Percentiles rank a stretch among this genome's conserved stretches.
Evolutionary conservation across 371 early-diverging fungal species (phyloP).

Genomic region (Nematocida ironsii): DNA sequence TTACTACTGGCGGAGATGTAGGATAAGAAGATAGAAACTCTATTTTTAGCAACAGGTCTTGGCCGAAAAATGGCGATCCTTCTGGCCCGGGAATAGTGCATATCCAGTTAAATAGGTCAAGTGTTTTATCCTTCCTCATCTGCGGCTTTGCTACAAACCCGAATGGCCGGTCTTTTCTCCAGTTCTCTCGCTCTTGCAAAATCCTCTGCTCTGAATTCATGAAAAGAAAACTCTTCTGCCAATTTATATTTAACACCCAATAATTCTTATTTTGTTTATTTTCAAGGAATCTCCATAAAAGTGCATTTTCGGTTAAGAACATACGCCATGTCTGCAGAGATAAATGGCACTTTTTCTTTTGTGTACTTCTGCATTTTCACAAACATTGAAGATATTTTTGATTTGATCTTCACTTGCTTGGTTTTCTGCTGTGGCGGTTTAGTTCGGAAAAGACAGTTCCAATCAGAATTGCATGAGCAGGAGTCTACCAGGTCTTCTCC

Average conservation of each 20-base stretch:
- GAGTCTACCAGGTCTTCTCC: slow-evolving; percentile 11
- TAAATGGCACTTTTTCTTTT: slow-evolving; percentile 3
- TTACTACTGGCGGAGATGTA: slow-evolving; percentile 90
- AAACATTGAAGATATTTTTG: slow-evolving; percentile 19
- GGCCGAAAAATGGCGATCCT: slow-evolving; percentile 95
- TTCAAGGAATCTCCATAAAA: background rate
- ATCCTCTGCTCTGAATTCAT: slow-evolving; percentile 56
- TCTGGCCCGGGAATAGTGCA: slow-evolving; percentile 82
- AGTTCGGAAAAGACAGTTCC: slow-evolving; percentile 26
- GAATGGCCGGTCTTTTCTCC: slow-evolving; percentile 55
- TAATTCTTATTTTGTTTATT: background rate
- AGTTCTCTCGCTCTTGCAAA: slow-evolving; percentile 55
- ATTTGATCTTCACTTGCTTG: background rate
- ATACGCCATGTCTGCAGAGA: slow-evolving; percentile 10
- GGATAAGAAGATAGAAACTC: slow-evolving; percentile 94
- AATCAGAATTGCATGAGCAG: slow-evolving; percentile 26
- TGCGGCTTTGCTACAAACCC: slow-evolving; percentile 54
- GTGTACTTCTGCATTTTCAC: slow-evolving; percentile 21
- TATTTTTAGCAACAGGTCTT: slow-evolving; percentile 88
- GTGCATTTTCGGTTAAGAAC: slow-evolving; percentile 18
- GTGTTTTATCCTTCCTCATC: background rate
- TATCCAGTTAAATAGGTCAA: slow-evolving; percentile 63
- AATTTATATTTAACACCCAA: background rate
- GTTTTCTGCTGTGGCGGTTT: background rate
- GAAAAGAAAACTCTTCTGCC: slow-evolving; percentile 8